Conservation (phyloP, 1,284 basidiomycete species). For the Tilletiopsis washingtonensis region DNA sequence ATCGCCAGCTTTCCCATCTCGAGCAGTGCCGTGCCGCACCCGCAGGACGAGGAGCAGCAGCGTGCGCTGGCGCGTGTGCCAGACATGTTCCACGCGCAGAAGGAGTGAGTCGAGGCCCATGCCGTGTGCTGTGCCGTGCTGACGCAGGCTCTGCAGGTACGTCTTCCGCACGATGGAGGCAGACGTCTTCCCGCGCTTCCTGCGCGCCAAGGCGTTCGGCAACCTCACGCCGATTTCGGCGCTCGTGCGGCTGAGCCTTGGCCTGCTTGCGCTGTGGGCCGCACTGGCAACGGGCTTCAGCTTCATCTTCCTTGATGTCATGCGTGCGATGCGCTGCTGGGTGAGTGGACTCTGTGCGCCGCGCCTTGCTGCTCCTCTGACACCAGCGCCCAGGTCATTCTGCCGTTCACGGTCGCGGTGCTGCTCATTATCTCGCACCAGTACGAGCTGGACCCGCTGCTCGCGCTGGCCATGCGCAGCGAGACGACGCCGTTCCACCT, state of each 20-base stretch:
- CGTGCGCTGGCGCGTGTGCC: slow-evolving; percentile 79
- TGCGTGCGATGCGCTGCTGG: slow-evolving; percentile 83
- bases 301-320: slow-evolving; percentile 84
- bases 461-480: slow-evolving; percentile 49
- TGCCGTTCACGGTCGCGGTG: slow-evolving; percentile 84
- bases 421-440: slow-evolving; percentile 86
- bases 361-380: too few relatives aligned
- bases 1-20: slow-evolving; percentile 50
- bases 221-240: slow-evolving; percentile 87
- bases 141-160: slow-evolving; percentile 46
- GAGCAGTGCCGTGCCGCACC: slow-evolving; percentile 59
- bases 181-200: slow-evolving; percentile 84
- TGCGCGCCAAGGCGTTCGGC: slow-evolving; percentile 90
- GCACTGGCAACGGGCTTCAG: slow-evolving; percentile 81
- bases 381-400: too few relatives aligned
- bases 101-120: slow-evolving; percentile 57
- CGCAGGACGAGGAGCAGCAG: slow-evolving; percentile 59
- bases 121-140: background rate
- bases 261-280: slow-evolving; percentile 82
- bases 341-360: too few relatives aligned
- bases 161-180: slow-evolving; percentile 95
- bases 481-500: slow-evolving; percentile 71
- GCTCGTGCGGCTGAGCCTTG: slow-evolving; percentile 62
- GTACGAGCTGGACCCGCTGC: slow-evolving; percentile 87
- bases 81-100: slow-evolving; percentile 93